Base-by-base conservation (phyloP, 176 grass and related monocot species). In the Triticum turgidum region DNA sequence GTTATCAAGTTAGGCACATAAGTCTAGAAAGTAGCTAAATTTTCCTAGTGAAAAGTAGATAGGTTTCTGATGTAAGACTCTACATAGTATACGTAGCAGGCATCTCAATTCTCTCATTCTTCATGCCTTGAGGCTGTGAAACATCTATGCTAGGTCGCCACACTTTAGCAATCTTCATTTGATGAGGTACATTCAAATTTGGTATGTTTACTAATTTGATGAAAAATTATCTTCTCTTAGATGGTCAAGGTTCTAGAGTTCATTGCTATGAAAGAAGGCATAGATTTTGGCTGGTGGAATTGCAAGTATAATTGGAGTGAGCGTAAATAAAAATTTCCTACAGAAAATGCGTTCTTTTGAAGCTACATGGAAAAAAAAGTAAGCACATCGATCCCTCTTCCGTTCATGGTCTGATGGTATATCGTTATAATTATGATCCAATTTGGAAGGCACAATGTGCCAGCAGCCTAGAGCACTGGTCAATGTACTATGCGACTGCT, bases 341-440 rank as follows among this genome's bases (percentile, higher is more conserved):
- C 87, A 94, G 52, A 79, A 89, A 92, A 90, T 94, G 80, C 89
- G 87, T 80, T 92, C 92, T 64, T 94, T 92, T 61, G 92, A 94
- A 88, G 89, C 92, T 73, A 89, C 87, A 1, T 92, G 89, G 87
- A 92, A 86, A 61, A 61, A 69, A 90, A 80, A 88, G 92, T 92
- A 94, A 85, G 85, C 24, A 81, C 22, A 71, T 13, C 22, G 54
- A 20, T 24, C 51, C 56, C 34, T 22, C 21, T 51, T 7, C 9
- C 70, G 4, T 27, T 41, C 8, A 12, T 70, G 20, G 18, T 72
- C 2, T 13, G 33, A 29, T 72, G 25, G 7, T 44, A 44, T 7
- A 29, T 44, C 29, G 18, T 13, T 5, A 81, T 81, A 8, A 81
- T 11, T 25, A 41, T 41, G 39, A 25, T 66, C 15, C 61, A 81